Evolutionary conservation across 805 yeast species (phyloP).

Genomic region (Starmerella powellii): DNA sequence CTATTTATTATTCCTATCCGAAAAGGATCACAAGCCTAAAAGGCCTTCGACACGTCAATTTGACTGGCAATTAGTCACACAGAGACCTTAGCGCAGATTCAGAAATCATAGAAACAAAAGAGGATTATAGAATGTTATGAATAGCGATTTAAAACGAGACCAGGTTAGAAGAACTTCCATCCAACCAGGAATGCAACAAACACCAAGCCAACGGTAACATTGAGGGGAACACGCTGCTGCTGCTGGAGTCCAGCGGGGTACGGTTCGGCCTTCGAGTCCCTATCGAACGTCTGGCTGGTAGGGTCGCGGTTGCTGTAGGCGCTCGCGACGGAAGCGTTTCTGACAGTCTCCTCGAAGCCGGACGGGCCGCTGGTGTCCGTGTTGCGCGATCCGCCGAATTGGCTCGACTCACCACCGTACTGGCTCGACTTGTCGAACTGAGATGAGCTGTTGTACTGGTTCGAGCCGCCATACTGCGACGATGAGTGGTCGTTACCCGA

Average conservation of each 20-base stretch:
- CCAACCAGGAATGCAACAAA: slow-evolving; percentile 48
- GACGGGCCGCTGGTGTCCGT: neutral
- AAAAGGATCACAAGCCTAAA: no score
- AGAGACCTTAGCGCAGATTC: no score
- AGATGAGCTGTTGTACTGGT: no score
- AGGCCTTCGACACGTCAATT: no score
- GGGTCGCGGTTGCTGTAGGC: slow-evolving; percentile 7
- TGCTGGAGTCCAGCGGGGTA: slow-evolving; percentile 6
- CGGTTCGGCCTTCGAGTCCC: slow-evolving; percentile 1
- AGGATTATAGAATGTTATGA: neutral
- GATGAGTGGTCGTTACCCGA: neutral
- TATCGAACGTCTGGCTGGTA: neutral
- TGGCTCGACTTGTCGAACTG: neutral
- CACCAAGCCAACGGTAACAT: slow-evolving; percentile 45
- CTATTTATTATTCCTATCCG: neutral
- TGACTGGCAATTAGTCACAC: no score
- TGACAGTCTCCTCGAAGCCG: slow-evolving; percentile 12
- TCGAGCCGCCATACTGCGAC: no score
- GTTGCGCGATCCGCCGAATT: neutral
- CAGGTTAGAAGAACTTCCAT: slow-evolving; percentile 50
- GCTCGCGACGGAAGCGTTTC: slow-evolving; percentile 14
- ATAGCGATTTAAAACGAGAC: neutral
- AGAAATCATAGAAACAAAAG: no score
- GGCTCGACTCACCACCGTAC: neutral
- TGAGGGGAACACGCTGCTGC: slow-evolving; percentile 39